Evolutionary conservation across 108 stramenopile species (phyloP).

Genomic region (Bacterosira constricta): DNA sequence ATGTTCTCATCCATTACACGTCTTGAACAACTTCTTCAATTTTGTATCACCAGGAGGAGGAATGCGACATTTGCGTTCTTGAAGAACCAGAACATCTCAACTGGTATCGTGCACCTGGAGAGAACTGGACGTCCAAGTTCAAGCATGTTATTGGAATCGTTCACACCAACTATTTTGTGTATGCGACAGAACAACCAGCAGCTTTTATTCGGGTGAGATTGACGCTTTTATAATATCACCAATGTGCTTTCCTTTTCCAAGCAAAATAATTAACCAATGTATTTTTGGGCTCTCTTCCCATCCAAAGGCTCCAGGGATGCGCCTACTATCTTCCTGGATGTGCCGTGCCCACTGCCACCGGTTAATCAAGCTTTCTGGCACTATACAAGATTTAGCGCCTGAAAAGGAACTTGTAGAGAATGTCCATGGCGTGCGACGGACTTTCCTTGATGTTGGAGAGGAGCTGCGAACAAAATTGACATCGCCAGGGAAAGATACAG

Average conservation of each 20-base stretch:
- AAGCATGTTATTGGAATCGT: conserved; percentile 91
- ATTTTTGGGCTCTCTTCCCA: background rate
- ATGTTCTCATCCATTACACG: too few species aligned
- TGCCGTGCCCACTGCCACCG: conserved; percentile 89
- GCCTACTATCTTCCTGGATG: conserved; percentile 73
- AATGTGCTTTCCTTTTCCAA: background rate
- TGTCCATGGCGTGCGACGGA: conserved; percentile 87
- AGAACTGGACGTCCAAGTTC: conserved; percentile 89
- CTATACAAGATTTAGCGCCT: conserved; percentile 73
- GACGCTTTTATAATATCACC: background rate
- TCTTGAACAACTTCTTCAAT: too few species aligned
- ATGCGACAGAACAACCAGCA: conserved; percentile 82
- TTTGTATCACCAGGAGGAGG: conserved; percentile 61
- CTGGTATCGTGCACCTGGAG: conserved; percentile 74
- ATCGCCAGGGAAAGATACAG: conserved; percentile 7
- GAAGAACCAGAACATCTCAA: conserved; percentile 96
- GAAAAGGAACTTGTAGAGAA: conserved; percentile 90
- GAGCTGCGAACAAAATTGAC: conserved; percentile 32
- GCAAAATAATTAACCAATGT: background rate
- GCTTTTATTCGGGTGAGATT: conserved; percentile 71
- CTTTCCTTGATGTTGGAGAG: conserved; percentile 66
- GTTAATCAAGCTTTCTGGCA: conserved; percentile 83
- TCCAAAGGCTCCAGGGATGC: conserved; percentile 76
- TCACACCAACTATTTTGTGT: conserved; percentile 92
- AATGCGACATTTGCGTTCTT: conserved; percentile 87